Conservation (phyloP, 169 alveolate species). For the Cryptosporidium xiaoi region DNA sequence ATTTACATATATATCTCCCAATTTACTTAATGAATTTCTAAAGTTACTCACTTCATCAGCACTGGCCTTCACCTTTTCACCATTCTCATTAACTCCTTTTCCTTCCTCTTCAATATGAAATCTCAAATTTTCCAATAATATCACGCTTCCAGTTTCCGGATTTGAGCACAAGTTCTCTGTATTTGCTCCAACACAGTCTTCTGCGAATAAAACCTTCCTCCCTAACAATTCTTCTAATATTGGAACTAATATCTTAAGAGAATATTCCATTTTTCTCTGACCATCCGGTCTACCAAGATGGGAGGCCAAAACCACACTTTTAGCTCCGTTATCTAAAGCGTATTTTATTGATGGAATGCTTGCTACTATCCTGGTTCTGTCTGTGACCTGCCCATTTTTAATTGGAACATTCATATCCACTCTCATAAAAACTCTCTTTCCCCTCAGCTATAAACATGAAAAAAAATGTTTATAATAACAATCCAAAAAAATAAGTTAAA, state of each 20-base stretch:
- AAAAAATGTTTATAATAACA: neutral
- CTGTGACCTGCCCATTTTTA: conserved; percentile 90
- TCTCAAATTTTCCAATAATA: conserved; percentile 95
- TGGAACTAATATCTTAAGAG: conserved; percentile 93
- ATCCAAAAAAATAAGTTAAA: neutral
- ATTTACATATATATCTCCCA: conserved; percentile 95
- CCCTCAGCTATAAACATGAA: conserved; percentile 82
- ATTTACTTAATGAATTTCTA: conserved; percentile 90
- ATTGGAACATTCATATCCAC: conserved; percentile 98
- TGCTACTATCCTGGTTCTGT: conserved; percentile 92
- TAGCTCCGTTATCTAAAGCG: conserved; percentile 91
- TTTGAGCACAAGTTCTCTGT: conserved; percentile 88
- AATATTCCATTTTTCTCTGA: conserved; percentile 85
- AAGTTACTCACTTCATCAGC: conserved; percentile 87
- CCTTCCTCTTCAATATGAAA: conserved; percentile 98
- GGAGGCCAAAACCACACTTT: conserved; percentile 91
- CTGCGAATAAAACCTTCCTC: conserved; percentile 88
- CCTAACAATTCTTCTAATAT: conserved; percentile 87
- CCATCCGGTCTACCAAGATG: conserved; percentile 99
- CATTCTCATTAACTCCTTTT: conserved; percentile 91
- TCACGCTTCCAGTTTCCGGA: conserved; percentile 89
- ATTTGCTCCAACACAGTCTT: conserved; percentile 95
- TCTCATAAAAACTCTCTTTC: conserved; percentile 94
- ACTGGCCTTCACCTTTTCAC: conserved; percentile 90
- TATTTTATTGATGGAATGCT: conserved; percentile 94